A percentile compares a stretch with the other conserved stretches of the same genome.
These are phyloP conservation scores for Globisporangium paroecandrum DNA, from an alignment of 352 stramenopile species.

Conservation along the genomic window DNA sequence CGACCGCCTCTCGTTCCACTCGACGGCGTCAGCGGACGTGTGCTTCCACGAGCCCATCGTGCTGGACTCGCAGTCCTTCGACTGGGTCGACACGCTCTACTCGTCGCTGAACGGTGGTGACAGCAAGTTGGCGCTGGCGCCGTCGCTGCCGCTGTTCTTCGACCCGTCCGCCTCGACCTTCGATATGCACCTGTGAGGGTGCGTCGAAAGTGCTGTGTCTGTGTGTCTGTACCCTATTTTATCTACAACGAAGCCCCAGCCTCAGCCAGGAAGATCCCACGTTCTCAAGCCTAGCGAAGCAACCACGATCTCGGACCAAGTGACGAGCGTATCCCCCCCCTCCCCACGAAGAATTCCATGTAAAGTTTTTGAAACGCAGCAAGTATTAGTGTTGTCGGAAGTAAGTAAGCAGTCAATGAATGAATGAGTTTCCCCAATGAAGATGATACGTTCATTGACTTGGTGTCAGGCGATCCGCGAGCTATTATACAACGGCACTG, in stretches of 20 bases:
- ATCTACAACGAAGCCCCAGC: neutral
- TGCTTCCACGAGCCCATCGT: slow-evolving; percentile 16
- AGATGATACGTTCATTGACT: too few species aligned
- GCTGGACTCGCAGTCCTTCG: slow-evolving; percentile 31
- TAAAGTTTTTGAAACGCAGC: neutral
- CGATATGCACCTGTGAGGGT: slow-evolving; percentile 5
- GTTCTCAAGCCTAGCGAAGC: neutral
- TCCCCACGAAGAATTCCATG: neutral
- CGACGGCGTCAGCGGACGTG: neutral
- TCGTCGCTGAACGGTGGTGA: slow-evolving; percentile 36
- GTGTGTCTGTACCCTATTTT: slow-evolving; percentile 1
- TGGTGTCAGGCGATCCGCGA: too few species aligned
- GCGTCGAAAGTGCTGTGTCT: neutral
- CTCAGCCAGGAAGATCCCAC: neutral
- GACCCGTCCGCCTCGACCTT: slow-evolving; percentile 7
- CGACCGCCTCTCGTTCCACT: neutral
- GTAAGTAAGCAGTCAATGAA: neutral
- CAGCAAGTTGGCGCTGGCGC: slow-evolving; percentile 7
- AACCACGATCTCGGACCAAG: neutral
- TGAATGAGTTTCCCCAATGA: neutral
- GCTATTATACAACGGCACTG: too few species aligned
- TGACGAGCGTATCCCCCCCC: neutral
- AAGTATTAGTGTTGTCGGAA: neutral
- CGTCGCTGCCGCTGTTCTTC: slow-evolving; percentile 18
- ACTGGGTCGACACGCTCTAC: slow-evolving; percentile 55